Conservation (phyloP, 179 eudicot species). For the Monotropa hypopitys region DNA sequence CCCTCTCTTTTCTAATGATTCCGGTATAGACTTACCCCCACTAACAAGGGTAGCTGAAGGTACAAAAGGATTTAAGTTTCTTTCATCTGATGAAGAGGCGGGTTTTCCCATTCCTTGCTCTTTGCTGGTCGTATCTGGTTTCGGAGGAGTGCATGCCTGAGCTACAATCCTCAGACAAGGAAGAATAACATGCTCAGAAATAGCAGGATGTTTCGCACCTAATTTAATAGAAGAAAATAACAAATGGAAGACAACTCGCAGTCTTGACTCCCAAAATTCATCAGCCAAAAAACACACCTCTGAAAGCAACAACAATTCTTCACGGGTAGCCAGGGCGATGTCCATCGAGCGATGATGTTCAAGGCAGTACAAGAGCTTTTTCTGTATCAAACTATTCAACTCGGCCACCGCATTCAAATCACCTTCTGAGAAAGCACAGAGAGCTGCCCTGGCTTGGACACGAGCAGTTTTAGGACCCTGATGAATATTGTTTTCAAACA, state of each 20-base stretch:
- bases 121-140: slow-evolving; percentile 72
- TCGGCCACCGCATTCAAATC: slow-evolving; percentile 80
- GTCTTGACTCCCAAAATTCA: slow-evolving; percentile 97
- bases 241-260: slow-evolving; percentile 91
- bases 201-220: slow-evolving; percentile 95
- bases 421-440: slow-evolving; percentile 96
- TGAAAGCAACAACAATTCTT: slow-evolving; percentile 87
- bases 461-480: slow-evolving; percentile 98
- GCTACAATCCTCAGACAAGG: slow-evolving; percentile 95
- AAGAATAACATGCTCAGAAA: slow-evolving; percentile 95
- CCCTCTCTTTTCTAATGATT: slow-evolving; percentile 54
- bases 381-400: slow-evolving; percentile 80
- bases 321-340: slow-evolving; percentile 86
- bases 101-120: slow-evolving; percentile 46
- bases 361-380: slow-evolving; percentile 85
- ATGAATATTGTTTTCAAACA: slow-evolving; percentile 97
- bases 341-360: slow-evolving; percentile 99
- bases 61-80: slow-evolving; percentile 26
- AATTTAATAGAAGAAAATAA: slow-evolving; percentile 84
- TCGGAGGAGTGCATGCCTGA: slow-evolving; percentile 98
- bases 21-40: slow-evolving; percentile 50
- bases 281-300: slow-evolving; percentile 91
- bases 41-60: slow-evolving; percentile 27
- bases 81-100: slow-evolving; percentile 40
- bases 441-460: slow-evolving; percentile 94